Conservation (phyloP, 805 yeast species). For the Hanseniaspora lindneri region DNA sequence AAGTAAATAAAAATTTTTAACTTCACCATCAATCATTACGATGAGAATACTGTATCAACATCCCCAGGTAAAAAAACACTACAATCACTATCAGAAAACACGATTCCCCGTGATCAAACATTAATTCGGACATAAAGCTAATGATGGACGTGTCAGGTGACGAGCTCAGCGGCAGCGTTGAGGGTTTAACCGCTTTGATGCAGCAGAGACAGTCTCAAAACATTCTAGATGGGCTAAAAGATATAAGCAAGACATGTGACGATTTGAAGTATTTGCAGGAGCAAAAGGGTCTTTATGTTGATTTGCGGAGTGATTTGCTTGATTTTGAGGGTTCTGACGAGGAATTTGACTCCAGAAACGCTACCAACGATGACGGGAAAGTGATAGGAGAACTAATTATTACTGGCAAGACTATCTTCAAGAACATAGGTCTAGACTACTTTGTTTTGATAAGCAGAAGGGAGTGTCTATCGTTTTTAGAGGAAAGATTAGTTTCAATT, state of each 20-base stretch:
- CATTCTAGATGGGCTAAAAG: neutral
- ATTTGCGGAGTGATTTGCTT: constrained; percentile 18
- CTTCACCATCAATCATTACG: too few species aligned
- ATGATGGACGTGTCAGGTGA: neutral
- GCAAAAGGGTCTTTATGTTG: constrained; percentile 23
- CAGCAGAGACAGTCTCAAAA: constrained; percentile 11
- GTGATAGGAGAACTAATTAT: constrained; percentile 27
- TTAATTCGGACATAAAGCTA: too few species aligned
- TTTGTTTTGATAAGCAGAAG: constrained; percentile 24
- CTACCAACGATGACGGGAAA: constrained; percentile 18
- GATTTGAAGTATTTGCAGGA: constrained; percentile 22
- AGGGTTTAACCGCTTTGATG: neutral
- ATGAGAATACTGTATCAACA: too few species aligned
- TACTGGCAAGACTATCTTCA: constrained; percentile 21
- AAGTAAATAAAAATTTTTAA: too few species aligned
- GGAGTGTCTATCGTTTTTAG: constrained; percentile 23
- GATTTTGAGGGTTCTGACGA: constrained; percentile 15
- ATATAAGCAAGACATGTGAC: constrained; percentile 3
- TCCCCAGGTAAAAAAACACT: too few species aligned
- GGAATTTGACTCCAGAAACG: constrained; percentile 2
- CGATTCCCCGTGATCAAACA: too few species aligned
- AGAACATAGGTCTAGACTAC: constrained; percentile 28
- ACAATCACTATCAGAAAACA: too few species aligned
- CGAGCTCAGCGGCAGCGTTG: neutral
- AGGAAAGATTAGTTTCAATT: constrained; percentile 20